phyloP scores from a whole-genome alignment of 108 stramenopile genomes.

The Parmales sp. region DNA sequence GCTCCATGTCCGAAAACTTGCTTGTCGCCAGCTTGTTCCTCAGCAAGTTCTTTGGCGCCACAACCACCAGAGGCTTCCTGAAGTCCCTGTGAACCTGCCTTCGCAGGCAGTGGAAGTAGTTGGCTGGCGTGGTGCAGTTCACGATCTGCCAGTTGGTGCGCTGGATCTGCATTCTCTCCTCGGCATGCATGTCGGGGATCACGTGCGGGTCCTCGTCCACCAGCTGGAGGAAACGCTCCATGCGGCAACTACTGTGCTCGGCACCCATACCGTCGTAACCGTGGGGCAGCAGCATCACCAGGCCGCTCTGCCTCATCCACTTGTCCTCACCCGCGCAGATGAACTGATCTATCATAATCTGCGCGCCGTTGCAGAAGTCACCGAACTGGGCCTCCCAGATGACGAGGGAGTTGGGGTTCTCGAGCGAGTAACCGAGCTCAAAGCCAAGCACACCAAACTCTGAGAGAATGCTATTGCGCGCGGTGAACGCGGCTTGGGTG shows the following conservation, averaged over 20 bases:
- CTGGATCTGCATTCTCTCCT: conserved; percentile 89
- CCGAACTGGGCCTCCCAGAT: conserved; percentile 99
- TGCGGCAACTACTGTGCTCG: conserved; percentile 93
- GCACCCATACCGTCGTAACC: conserved; percentile 99
- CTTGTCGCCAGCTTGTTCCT: conserved; percentile 78
- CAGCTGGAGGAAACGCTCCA: conserved; percentile 94
- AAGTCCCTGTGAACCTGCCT: conserved; percentile 97
- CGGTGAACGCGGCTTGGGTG: conserved; percentile 81
- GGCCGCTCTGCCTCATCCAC: conserved; percentile 93
- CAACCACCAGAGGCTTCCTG: conserved; percentile 96
- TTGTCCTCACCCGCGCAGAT: conserved; percentile 96
- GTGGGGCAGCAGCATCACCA: conserved; percentile 90
- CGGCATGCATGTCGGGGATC: conserved; percentile 74
- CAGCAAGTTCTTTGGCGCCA: conserved; percentile 92
- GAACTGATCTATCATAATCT: conserved; percentile 97
- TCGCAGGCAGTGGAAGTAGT: conserved; percentile 97
- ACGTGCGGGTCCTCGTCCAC: conserved; percentile 91
- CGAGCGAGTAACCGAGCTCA: conserved; percentile 91
- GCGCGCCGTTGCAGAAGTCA: conserved; percentile 96
- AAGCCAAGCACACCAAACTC: conserved; percentile 98
- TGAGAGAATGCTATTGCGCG: conserved; percentile 85
- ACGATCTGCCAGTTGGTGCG: conserved; percentile 93
- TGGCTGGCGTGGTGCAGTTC: conserved; percentile 95
- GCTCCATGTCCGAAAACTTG: conserved; percentile 79
- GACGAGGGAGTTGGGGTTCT: conserved; percentile 90